Conservation (phyloP, 495 filamentous ascomycete species). For the Cercophora scortea region DNA sequence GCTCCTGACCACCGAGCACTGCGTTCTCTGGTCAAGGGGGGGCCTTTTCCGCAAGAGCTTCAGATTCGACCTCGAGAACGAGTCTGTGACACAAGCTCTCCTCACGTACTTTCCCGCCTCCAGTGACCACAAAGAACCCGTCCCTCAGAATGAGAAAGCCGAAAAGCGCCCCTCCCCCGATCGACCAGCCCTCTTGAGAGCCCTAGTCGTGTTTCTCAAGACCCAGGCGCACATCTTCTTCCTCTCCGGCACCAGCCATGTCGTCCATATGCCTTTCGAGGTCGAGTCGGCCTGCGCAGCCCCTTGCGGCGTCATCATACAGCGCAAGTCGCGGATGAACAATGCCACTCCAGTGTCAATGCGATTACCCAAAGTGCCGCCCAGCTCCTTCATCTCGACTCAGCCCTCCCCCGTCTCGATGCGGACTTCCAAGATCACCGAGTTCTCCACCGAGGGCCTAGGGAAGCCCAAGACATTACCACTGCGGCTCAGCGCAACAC, state of each 20-base stretch:
- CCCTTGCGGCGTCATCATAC: conserved; percentile 73
- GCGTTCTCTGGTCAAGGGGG: conserved; percentile 87
- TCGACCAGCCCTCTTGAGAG: conserved; percentile 42
- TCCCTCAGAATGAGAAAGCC: background rate
- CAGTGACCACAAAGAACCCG: conserved; percentile 25
- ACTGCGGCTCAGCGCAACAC: conserved; percentile 32
- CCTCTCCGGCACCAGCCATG: conserved; percentile 78
- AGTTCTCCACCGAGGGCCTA: conserved; percentile 44
- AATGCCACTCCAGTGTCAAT: conserved; percentile 33
- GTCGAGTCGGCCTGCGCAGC: conserved; percentile 81
- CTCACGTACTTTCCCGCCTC: conserved; percentile 69
- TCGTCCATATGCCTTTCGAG: conserved; percentile 90
- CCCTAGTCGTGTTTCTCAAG: conserved; percentile 85
- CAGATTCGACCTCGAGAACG: conserved; percentile 77
- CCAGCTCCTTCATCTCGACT: conserved; percentile 72
- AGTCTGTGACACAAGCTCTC: conserved; percentile 73
- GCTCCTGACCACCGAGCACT: conserved; percentile 70
- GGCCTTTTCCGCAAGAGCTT: conserved; percentile 81
- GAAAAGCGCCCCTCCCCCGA: conserved; percentile 7
- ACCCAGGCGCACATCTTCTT: conserved; percentile 91
- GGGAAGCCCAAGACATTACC: conserved; percentile 43
- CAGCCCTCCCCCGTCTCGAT: conserved; percentile 42
- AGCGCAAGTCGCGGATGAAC: conserved; percentile 53
- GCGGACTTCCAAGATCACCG: conserved; percentile 37
- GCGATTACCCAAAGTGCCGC: conserved; percentile 53